A percentile compares a stretch with the other conserved stretches of the same genome.
phyloP scores from a whole-genome alignment of 2,329 filamentous ascomycete species.

The Coleophoma eucalyptorum region DNA sequence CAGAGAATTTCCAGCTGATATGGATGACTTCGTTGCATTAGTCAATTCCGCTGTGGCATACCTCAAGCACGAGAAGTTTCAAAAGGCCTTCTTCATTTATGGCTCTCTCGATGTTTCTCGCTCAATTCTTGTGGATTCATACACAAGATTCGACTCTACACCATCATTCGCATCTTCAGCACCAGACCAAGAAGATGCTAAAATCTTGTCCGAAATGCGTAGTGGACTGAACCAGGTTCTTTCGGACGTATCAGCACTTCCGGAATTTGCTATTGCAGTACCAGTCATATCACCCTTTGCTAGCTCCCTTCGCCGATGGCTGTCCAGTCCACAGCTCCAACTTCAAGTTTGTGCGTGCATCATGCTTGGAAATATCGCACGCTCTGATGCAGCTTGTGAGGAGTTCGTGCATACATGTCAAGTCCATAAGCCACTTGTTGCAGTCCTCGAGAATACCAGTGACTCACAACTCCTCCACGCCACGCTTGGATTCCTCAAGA shows the following conservation, averaged over 20 bases:
- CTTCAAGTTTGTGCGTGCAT: slow-evolving; percentile 57
- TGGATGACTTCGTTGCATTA: slow-evolving; percentile 51
- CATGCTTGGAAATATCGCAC: slow-evolving; percentile 57
- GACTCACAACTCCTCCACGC: slow-evolving; percentile 53
- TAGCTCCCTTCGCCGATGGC: slow-evolving; percentile 43
- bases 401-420: slow-evolving; percentile 44
- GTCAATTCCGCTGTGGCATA: slow-evolving; percentile 51
- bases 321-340: slow-evolving; percentile 33
- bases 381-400: slow-evolving; percentile 50
- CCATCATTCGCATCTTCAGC: slow-evolving; percentile 13
- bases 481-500: slow-evolving; percentile 58
- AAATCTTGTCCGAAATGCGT: slow-evolving; percentile 46
- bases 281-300: slow-evolving; percentile 39
- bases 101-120: slow-evolving; percentile 38
- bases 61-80: slow-evolving; percentile 48
- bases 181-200: slow-evolving; percentile 36
- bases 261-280: slow-evolving; percentile 39
- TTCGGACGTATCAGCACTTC: slow-evolving; percentile 46
- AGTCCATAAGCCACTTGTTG: slow-evolving; percentile 39
- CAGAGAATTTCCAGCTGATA: slow-evolving; percentile 36
- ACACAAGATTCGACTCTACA: slow-evolving; percentile 36
- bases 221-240: slow-evolving; percentile 46
- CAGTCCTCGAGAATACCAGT: slow-evolving; percentile 36
- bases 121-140: slow-evolving; percentile 42
- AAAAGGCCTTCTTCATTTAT: slow-evolving; percentile 39